Base-by-base conservation (phyloP, 495 filamentous ascomycete genomes). In the Schizothecium vesticola region DNA sequence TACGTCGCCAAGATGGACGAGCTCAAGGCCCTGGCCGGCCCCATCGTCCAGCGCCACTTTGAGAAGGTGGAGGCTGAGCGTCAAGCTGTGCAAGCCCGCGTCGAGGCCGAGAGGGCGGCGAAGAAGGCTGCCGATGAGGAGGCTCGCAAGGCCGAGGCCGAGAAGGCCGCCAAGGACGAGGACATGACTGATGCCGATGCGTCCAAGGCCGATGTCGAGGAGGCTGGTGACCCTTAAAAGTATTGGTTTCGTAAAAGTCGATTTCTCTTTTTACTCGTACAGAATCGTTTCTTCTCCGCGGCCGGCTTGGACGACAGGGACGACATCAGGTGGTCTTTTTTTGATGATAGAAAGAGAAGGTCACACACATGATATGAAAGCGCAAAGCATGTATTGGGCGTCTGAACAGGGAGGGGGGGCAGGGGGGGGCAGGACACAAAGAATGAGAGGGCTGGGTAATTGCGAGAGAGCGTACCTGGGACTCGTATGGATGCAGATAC, bases 1-100 rank as follows among this genome's bases (percentile, higher is more conserved):
- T 99, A 99, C 81, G 85, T 93, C 61, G 85, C 91, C 75, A 98
- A 97, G 86, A 90, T 94, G 80, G 94, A 98, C 67, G 95, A 99
- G 78, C 93, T 99, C 79, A 91, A 92, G 74, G 88, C 92, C 72
- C 83, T 96, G 65, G 90, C 92, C 60, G 94, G 93, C 21, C 96
- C 95, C 69, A 91, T 99, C 79, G 89, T 93, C 61, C 94, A 97
- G 83, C 90, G 94, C 67, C 93, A 97, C 87, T 91, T 92, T 75
- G 95, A 99, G 80, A 97, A 96, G 84, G 81, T 90, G 67, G 93
- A 98, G 76, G 90, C 89, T 67, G 94, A 97, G 81, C 91, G 93
- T 56, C 87, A 93, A 75, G 91, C 89, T 10, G 74, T 90, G 25
- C 87, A 87, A 73, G 88, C 91, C 74, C 87, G 84, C 56, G 85